Conservation (phyloP, 176 grass and related monocot species). For the Aegilops bicornis region DNA sequence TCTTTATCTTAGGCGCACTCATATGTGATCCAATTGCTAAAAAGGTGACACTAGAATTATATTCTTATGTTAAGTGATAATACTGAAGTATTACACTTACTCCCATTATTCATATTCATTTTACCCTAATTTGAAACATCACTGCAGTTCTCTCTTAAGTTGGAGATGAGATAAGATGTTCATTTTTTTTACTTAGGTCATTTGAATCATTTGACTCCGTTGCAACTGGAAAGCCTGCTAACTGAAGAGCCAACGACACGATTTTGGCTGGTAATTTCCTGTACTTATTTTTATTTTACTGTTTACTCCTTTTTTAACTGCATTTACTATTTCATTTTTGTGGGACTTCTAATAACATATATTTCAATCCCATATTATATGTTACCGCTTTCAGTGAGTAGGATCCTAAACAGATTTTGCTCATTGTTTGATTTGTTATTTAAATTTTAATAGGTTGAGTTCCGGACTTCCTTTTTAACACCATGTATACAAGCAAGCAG, state of each 20-base stretch:
- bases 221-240: slow-evolving; percentile 85
- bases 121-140: slow-evolving; percentile 16
- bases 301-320: not conserved
- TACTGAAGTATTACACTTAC: not conserved
- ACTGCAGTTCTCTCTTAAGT: slow-evolving; percentile 13
- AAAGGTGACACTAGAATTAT: not conserved
- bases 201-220: slow-evolving; percentile 79
- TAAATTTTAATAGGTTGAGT: slow-evolving; percentile 79
- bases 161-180: not conserved
- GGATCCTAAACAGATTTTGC: slow-evolving; percentile 12
- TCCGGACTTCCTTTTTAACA: slow-evolving; percentile 74
- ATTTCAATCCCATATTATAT: not conserved
- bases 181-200: slow-evolving; percentile 45
- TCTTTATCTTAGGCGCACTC: not conserved
- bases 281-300: not conserved
- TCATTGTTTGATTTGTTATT: slow-evolving; percentile 8
- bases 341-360: not conserved
- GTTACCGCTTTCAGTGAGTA: slow-evolving; percentile 2
- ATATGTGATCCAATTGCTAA: not conserved
- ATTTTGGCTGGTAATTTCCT: slow-evolving; percentile 86
- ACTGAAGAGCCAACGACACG: slow-evolving; percentile 68
- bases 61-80: slow-evolving; percentile 8
- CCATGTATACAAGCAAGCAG: slow-evolving; percentile 73
- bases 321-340: not conserved
- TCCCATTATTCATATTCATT: not conserved